phyloP scores from a whole-genome alignment of 75 land plant genomes.

The Ceratopteris richardii region DNA sequence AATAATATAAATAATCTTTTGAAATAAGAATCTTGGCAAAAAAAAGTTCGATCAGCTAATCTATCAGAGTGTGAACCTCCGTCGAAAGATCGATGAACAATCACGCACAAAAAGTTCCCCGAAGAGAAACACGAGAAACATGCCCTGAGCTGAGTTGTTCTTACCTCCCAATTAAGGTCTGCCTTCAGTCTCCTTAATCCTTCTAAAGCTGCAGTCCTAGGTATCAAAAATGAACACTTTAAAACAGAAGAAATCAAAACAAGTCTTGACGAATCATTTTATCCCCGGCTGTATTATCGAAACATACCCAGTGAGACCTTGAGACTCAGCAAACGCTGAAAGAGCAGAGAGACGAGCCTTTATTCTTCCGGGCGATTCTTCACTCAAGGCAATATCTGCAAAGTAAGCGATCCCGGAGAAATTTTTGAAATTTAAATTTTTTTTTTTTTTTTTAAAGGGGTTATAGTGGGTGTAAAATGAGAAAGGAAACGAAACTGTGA shows the following conservation, averaged over 20 bases:
- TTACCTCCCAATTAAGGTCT: slow-evolving; percentile 7
- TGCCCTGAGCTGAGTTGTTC: too few relatives aligned
- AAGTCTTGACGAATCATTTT: too few relatives aligned
- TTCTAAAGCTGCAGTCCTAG: background rate
- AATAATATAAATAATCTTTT: too few relatives aligned
- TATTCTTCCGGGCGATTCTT: slow-evolving; percentile 14
- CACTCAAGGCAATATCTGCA: slow-evolving; percentile 18
- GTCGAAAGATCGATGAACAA: too few relatives aligned
- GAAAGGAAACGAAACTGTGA: background rate
- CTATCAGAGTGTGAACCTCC: too few relatives aligned
- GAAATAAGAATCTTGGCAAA: too few relatives aligned
- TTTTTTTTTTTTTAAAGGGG: background rate
- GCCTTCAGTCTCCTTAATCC: slow-evolving; percentile 1
- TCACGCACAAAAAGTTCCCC: too few relatives aligned
- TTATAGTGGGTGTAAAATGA: background rate
- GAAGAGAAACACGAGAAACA: too few relatives aligned
- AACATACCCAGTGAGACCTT: slow-evolving; percentile 26
- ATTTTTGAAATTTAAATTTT: background rate
- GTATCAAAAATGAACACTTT: background rate
- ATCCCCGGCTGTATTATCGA: background rate
- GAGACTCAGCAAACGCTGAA: slow-evolving; percentile 31
- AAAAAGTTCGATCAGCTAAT: too few relatives aligned
- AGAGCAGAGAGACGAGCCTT: slow-evolving; percentile 25
- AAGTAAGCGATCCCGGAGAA: background rate
- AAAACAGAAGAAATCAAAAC: background rate